Base-by-base conservation (phyloP, 2,329 filamentous ascomycete genomes). In the Phoma sp. region DNA sequence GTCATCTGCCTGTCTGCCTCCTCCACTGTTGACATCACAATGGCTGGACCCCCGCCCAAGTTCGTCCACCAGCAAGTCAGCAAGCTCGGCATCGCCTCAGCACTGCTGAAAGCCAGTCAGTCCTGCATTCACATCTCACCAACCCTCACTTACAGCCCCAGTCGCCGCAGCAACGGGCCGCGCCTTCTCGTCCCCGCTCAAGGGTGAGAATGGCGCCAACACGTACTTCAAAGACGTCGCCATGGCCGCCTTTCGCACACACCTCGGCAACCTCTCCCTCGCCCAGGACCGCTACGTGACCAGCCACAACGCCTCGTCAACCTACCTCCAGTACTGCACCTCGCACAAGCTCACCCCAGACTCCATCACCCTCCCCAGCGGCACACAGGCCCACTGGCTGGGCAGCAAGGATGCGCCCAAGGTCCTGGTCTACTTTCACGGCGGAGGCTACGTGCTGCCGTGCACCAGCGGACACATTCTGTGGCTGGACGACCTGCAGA, bases 381-480 rank as follows among this genome's bases (percentile, higher is more conserved):
- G 80, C 7, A 70, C 76, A 10, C 74, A 76, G 51, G 76, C 79
- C 0, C 77, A 80, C 58, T 82, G 80, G 80, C 67, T 83, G 4
- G 81, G 81, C 6, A 67, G 61, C 45, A 68, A 62, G 41, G 59
- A 51, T 25, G 71, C 69, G 4, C 68, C 77, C 38, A 79, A 79
- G 37, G 55, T 79, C 3, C 66, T 82, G 8, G 60, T 82, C 1
- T 82, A 79, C 61, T 78, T 79, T 48, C 80, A 83, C 58, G 80
- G 80, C 75, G 85, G 85, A 39, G 85, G 85, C 5, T 88, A 84
- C 63, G 78, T 78, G 2, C 53, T 84, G 7, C 77, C 84, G 2
- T 78, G 77, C 7, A 72, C 70, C 6, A 59, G 76, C 6, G 80
- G 75, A 37, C 81, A 85, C 65, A 74, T 84, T 49, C 69, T 78